Conservation (phyloP, 176 grass and related monocot species). For the Zea luxurians region DNA sequence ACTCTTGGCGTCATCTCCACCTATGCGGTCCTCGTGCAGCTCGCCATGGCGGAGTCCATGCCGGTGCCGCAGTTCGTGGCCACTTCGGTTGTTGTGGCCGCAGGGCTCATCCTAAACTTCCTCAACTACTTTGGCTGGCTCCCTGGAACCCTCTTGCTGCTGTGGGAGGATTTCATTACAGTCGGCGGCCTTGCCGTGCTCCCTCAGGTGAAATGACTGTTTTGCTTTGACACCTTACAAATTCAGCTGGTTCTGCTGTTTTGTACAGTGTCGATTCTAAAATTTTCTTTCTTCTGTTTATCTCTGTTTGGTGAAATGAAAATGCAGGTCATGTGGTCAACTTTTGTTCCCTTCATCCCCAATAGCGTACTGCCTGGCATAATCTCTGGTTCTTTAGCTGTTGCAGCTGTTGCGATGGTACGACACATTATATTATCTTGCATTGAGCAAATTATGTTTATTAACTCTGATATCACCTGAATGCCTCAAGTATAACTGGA, state of each 20-base stretch:
- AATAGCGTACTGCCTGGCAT: constrained; percentile 78
- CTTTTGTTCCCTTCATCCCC: constrained; percentile 90
- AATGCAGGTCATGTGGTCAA: constrained; percentile 96
- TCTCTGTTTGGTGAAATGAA: constrained; percentile 17
- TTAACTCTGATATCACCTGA: constrained; percentile 9
- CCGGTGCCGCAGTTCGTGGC: constrained; percentile 70
- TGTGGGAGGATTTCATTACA: constrained; percentile 94
- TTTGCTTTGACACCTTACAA: not conserved
- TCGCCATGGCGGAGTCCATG: constrained; percentile 77
- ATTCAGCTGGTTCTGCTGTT: not conserved
- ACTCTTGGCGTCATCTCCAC: constrained; percentile 80
- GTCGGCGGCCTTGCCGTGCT: constrained; percentile 79
- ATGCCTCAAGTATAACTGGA: constrained; percentile 4
- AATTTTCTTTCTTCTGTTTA: not conserved
- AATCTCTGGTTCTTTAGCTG: constrained; percentile 59
- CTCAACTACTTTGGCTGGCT: constrained; percentile 84
- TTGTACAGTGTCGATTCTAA: not conserved
- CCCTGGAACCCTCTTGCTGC: constrained; percentile 55
- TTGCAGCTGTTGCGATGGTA: constrained; percentile 73
- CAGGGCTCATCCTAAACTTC: constrained; percentile 78
- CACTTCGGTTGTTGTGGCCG: constrained; percentile 56
- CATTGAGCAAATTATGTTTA: not conserved
- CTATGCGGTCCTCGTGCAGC: constrained; percentile 81
- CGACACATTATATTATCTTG: constrained; percentile 27
- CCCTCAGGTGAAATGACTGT: constrained; percentile 63